Evolutionary conservation across 257 asterid genomes (phyloP), one percentile per base, ranked within the genome.

Genomic region (Fraxinus quadrangulata): DNA sequence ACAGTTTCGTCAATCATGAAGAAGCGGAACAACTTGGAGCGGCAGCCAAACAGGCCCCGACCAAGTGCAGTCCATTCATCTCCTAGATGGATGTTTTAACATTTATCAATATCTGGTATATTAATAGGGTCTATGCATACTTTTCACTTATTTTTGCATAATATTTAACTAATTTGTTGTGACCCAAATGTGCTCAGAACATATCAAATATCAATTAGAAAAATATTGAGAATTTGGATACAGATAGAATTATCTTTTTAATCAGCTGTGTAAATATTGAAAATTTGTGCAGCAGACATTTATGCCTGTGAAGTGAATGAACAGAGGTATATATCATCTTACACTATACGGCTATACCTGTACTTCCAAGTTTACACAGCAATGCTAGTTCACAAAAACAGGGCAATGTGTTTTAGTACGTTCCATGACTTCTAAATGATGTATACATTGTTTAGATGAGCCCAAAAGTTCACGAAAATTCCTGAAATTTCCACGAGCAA

Each of bases 1-100:
- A 96, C 99, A 0, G 98, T 93, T 73, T 86, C 99, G 74, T 96
- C 99, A 3, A 88, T 91, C 78, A 89, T 96, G 98, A 96, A 94
- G 83, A 94, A 93, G 80, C 80, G 97, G 80, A 90, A 88, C 85
- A 86, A 83, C 82, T 21, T 81, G 81, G 92, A 86, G 85, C 88
- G 79, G 39, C 90, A 78, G 71, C 81, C 82, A 23, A 89, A 45
- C 81, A 83, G 90, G 83, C 87, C 97, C 0, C 81, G 89, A 65
- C 93, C 80, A 76, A 87, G 81, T 75, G 84, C 89, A 6, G 92
- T 85, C 47, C 91, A 85, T 78, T 84, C 98, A n/a, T 95, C 99
- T 78, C 97, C 97, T 1, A 92, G 89, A 82, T 94, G 99, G 99
- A 84, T 76, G 74, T 94, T 92, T 77, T 92, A 83, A 81, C 79